Conservation (phyloP, 23 red algal species). For the Gracilaria domingensis region DNA sequence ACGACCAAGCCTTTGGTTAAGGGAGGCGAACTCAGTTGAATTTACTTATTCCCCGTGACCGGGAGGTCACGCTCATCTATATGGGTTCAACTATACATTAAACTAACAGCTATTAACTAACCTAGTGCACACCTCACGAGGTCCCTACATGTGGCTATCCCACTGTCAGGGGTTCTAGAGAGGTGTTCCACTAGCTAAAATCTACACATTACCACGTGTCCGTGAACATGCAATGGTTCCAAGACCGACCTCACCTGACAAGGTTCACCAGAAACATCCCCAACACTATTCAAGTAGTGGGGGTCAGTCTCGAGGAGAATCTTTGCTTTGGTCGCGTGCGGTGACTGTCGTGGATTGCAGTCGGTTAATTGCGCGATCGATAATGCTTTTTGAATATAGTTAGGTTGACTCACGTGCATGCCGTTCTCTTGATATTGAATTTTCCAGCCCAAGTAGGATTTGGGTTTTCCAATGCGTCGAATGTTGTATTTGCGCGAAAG, state of each 20-base stretch:
- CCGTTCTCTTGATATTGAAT: neutral
- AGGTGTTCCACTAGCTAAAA: neutral
- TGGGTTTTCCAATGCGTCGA: neutral
- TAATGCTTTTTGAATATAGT: slow-evolving; percentile 4
- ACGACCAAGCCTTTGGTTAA: no score
- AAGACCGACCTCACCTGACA: neutral
- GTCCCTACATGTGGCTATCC: neutral
- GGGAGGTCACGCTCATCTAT: neutral
- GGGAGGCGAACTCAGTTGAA: no score
- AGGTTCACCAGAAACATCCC: no score
- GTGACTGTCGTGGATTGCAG: slow-evolving; percentile 10
- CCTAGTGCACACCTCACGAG: neutral
- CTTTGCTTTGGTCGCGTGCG: neutral
- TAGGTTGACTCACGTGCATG: slow-evolving; percentile 21
- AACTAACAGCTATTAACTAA: neutral
- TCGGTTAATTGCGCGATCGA: neutral
- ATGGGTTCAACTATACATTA: neutral
- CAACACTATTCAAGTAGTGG: no score
- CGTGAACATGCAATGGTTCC: neutral
- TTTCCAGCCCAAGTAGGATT: neutral
- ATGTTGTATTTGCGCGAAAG: slow-evolving; percentile 24
- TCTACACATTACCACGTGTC: neutral
- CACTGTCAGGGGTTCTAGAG: neutral
- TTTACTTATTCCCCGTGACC: no score
- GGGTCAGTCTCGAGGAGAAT: no score